Conservation (phyloP, 2,329 filamentous ascomycete species). For the Alternaria rosae region DNA sequence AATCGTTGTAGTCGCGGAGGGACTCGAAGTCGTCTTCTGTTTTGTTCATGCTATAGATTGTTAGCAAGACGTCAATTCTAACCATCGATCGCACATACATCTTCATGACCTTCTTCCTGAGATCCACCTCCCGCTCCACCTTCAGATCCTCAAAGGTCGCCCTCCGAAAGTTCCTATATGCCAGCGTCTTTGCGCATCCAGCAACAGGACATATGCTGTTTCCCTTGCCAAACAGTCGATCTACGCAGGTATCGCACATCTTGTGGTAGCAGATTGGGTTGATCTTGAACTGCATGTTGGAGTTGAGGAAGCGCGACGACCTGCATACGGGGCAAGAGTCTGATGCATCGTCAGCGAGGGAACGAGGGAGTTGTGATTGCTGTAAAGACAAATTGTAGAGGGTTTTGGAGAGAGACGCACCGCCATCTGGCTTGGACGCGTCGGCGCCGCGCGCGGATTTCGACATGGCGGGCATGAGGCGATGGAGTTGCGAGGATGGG, state of each 20-base stretch:
- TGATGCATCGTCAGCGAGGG: constrained; percentile 43
- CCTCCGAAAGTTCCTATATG: constrained; percentile 81
- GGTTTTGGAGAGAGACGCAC: constrained; percentile 47
- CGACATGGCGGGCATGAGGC: constrained; percentile 42
- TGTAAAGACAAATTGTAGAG: constrained; percentile 42
- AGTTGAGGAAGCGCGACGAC: constrained; percentile 93
- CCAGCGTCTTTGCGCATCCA: constrained; percentile 84
- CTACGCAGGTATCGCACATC: constrained; percentile 96
- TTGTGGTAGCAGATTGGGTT: constrained; percentile 99
- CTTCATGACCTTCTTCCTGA: constrained; percentile 76
- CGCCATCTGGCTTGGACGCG: constrained; percentile 47
- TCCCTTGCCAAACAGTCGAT: constrained; percentile 90
- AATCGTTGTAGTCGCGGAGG: constrained; percentile 86
- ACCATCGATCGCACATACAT: constrained; percentile 50
- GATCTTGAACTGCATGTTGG: constrained; percentile 91
- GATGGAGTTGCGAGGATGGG: background rate
- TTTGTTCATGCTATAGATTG: constrained; percentile 75
- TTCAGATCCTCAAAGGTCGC: constrained; percentile 90
- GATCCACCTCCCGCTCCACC: constrained; percentile 93
- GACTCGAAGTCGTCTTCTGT: constrained; percentile 89
- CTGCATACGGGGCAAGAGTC: constrained; percentile 98
- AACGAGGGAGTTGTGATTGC: constrained; percentile 18
- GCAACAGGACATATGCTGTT: constrained; percentile 92
- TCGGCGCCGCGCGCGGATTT: constrained; percentile 40
- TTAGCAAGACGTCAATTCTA: constrained; percentile 7